phyloP scores from a whole-genome alignment of 75 land plant genomes.

The Selaginella moellendorffii region DNA sequence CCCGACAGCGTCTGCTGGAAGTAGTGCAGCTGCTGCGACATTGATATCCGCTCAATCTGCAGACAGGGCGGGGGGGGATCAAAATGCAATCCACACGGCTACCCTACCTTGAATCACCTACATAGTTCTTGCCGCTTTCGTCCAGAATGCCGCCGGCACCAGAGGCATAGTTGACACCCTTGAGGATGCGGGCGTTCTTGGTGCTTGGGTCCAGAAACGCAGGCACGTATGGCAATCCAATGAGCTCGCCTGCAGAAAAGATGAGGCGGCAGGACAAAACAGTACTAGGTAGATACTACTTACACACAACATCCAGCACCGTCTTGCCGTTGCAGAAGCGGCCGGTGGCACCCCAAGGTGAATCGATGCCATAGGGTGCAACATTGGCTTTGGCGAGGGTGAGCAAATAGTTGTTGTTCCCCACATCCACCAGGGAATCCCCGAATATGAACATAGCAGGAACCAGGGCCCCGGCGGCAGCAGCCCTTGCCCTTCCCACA shows the following conservation, averaged over 20 bases:
- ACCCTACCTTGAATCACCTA: no score
- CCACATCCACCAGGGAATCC: constrained; percentile 80
- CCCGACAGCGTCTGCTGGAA: constrained; percentile 2
- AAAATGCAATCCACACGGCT: background rate
- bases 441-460: constrained; percentile 45
- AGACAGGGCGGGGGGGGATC: background rate
- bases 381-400: constrained; percentile 50
- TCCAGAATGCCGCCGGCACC: constrained; percentile 47
- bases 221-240: constrained; percentile 40
- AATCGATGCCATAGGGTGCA: constrained; percentile 58
- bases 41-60: constrained; percentile 21
- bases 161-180: constrained; percentile 42
- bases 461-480: background rate
- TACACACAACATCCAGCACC: constrained; percentile 61
- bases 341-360: constrained; percentile 50
- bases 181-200: constrained; percentile 10
- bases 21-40: constrained; percentile 20
- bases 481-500: no score
- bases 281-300: background rate
- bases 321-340: constrained; percentile 58
- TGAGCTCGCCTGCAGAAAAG: constrained; percentile 32
- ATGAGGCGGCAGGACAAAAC: background rate
- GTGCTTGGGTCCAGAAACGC: constrained; percentile 36
- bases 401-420: constrained; percentile 60
- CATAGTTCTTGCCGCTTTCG: constrained; percentile 29